Evolutionary conservation across 2,329 filamentous ascomycete species (phyloP).

Genomic region (Periglandula ipomoeae): DNA sequence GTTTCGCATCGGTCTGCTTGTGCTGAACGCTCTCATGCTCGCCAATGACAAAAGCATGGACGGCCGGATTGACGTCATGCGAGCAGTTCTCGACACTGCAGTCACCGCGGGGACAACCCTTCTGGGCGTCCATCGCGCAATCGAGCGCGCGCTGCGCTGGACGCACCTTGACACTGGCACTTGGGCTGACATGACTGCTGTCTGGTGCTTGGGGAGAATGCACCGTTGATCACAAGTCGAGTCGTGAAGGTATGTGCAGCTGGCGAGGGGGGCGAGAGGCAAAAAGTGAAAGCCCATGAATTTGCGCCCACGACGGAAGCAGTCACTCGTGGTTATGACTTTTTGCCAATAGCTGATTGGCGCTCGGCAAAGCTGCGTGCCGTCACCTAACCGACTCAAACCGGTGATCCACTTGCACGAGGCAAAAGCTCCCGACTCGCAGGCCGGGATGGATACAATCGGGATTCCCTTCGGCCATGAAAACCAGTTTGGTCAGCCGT

Average conservation of each 20-base stretch:
- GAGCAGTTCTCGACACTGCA: slow-evolving; percentile 13
- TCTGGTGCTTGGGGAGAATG: background rate
- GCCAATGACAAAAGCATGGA: slow-evolving; percentile 13
- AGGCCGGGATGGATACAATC: too few relatives aligned
- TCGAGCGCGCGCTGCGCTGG: slow-evolving; percentile 26
- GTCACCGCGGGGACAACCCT: slow-evolving; percentile 13
- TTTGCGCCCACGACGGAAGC: background rate
- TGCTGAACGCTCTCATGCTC: slow-evolving; percentile 28
- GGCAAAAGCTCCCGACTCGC: background rate
- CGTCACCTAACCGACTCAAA: slow-evolving; percentile 1
- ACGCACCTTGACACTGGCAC: slow-evolving; percentile 30
- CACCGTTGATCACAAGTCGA: background rate
- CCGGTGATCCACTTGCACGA: slow-evolving; percentile 1
- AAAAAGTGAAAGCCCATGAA: background rate
- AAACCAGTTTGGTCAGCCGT: too few relatives aligned
- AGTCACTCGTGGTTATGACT: slow-evolving; percentile 4
- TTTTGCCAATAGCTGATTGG: slow-evolving; percentile 8
- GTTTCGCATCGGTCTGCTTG: slow-evolving; percentile 18
- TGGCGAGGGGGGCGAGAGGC: background rate
- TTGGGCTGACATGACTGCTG: slow-evolving; percentile 25
- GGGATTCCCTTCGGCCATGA: too few relatives aligned
- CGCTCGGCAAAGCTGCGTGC: background rate
- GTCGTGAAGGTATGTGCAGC: background rate
- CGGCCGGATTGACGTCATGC: slow-evolving; percentile 11
- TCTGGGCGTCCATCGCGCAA: slow-evolving; percentile 20